Evolutionary conservation across 352 stramenopile species (phyloP).

Genomic region (Thalassiosira mediterranea): DNA sequence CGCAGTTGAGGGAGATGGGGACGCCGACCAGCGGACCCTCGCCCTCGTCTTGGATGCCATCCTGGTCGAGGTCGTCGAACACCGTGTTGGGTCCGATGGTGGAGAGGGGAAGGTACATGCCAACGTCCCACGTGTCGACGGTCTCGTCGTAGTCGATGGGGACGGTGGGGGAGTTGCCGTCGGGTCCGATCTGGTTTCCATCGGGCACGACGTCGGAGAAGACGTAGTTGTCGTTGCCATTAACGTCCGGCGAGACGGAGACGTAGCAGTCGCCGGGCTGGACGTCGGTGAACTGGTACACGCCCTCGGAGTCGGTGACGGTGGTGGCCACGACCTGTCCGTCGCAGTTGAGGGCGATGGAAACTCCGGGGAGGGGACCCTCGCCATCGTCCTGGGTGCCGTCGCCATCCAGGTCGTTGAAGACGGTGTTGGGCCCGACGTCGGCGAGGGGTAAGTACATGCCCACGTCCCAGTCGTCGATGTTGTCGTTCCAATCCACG

Average conservation of each 20-base stretch:
- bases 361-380: constrained; percentile 16
- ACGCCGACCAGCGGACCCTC: constrained; percentile 7
- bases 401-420: constrained; percentile 29
- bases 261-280: constrained; percentile 9
- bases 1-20: constrained; percentile 11
- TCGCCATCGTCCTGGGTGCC: constrained; percentile 35
- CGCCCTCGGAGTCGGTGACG: constrained; percentile 5
- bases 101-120: constrained; percentile 1
- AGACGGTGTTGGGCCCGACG: constrained; percentile 35
- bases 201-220: neutral
- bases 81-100: constrained; percentile 47
- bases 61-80: neutral
- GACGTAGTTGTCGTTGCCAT: constrained; percentile 9
- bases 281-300: constrained; percentile 8
- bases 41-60: constrained; percentile 11
- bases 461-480: neutral
- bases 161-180: neutral
- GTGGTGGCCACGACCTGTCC: neutral
- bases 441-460: constrained; percentile 11
- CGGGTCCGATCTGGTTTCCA: constrained; percentile 3
- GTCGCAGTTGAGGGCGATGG: constrained; percentile 2
- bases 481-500: neutral
- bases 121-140: neutral
- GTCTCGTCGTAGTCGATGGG: neutral
- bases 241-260: neutral